Percentiles rank a stretch among this genome's conserved stretches.
phyloP scores from a whole-genome alignment of 2,329 filamentous ascomycete species.

The Tolypocladium nubicola region DNA sequence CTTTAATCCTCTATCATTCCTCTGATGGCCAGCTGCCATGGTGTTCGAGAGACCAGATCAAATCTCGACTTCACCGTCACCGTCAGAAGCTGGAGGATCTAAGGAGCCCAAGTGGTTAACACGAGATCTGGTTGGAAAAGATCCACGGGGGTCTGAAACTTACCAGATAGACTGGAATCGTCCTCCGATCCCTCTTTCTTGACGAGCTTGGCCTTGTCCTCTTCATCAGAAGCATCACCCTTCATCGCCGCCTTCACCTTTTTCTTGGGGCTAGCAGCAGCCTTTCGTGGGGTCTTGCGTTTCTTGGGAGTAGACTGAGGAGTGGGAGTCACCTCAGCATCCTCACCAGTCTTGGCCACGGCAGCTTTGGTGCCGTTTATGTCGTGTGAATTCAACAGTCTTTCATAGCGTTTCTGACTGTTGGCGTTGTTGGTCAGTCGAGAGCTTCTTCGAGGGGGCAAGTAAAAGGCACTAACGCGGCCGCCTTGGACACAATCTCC shows the following conservation, averaged over 20 bases:
- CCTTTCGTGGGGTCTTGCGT: slow-evolving; percentile 15
- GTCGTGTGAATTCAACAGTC: slow-evolving; percentile 49
- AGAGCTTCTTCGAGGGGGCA: not conserved
- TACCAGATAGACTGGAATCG: slow-evolving; percentile 16
- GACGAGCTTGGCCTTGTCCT: slow-evolving; percentile 7
- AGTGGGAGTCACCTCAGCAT: slow-evolving; percentile 1
- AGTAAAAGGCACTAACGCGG: slow-evolving; percentile 47
- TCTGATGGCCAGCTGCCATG: not conserved
- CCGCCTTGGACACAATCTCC: slow-evolving; percentile 52
- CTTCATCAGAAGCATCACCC: slow-evolving; percentile 13
- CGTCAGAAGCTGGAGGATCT: slow-evolving; percentile 2
- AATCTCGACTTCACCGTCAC: not conserved
- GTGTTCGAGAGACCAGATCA: not conserved
- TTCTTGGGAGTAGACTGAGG: slow-evolving; percentile 14
- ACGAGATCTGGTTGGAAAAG: not conserved
- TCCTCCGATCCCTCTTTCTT: slow-evolving; percentile 14
- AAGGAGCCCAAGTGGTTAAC: not conserved
- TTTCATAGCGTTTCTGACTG: slow-evolving; percentile 59
- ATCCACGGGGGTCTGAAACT: not conserved
- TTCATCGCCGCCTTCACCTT: slow-evolving; percentile 12
- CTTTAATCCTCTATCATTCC: not conserved
- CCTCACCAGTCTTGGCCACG: slow-evolving; percentile 3
- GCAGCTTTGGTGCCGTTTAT: slow-evolving; percentile 21
- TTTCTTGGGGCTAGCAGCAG: slow-evolving; percentile 13
- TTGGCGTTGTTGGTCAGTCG: not conserved